Evolutionary conservation across 495 filamentous ascomycete species (phyloP).

Genomic region (Xylaria acuta): DNA sequence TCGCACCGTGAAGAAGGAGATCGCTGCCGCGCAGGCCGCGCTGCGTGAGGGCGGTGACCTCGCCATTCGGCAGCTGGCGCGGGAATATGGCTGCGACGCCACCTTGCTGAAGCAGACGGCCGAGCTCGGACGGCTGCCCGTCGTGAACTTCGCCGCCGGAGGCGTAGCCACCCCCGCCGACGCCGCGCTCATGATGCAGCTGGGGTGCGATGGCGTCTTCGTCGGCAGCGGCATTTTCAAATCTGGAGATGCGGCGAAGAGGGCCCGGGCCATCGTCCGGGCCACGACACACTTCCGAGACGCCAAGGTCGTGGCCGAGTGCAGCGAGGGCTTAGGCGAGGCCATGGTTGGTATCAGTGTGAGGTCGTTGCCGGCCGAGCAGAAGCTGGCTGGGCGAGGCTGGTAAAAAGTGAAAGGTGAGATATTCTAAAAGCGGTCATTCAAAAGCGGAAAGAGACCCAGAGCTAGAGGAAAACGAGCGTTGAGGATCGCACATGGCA

Average conservation of each 20-base stretch:
- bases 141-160: slow-evolving; percentile 98
- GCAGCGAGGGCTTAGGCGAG: slow-evolving; percentile 85
- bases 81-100: slow-evolving; percentile 78
- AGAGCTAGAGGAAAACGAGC: neutral
- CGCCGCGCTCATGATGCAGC: slow-evolving; percentile 98
- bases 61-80: slow-evolving; percentile 78
- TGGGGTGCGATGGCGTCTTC: slow-evolving; percentile 97
- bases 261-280: slow-evolving; percentile 93
- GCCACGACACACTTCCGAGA: slow-evolving; percentile 90
- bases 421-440: neutral
- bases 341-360: slow-evolving; percentile 96
- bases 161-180: slow-evolving; percentile 96
- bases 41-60: slow-evolving; percentile 62
- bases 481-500: neutral
- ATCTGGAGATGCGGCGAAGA: slow-evolving; percentile 82
- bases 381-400: slow-evolving; percentile 86
- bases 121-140: slow-evolving; percentile 84
- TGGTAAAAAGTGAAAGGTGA: slow-evolving; percentile 41
- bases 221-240: slow-evolving; percentile 98
- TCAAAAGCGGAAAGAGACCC: neutral
- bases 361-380: slow-evolving; percentile 69
- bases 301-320: slow-evolving; percentile 83
- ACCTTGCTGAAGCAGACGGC: slow-evolving; percentile 85
- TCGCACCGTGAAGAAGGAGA: slow-evolving; percentile 85
- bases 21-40: slow-evolving; percentile 72